phyloP scores from a whole-genome alignment of 2,329 filamentous ascomycete species.

The Cladobotryum mycophilum region DNA sequence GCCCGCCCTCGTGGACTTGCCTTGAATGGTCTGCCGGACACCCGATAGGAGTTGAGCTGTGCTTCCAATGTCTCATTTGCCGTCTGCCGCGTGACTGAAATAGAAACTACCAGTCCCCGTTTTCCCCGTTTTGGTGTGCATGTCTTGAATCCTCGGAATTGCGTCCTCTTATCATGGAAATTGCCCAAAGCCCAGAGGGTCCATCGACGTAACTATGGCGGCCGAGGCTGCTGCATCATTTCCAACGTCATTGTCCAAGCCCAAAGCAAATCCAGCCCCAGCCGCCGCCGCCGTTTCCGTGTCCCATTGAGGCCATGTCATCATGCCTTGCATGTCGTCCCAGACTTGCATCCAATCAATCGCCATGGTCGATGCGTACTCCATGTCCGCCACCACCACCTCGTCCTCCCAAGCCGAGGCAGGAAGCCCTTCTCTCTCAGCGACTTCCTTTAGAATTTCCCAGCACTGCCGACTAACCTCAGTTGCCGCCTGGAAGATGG shows the following conservation, averaged over 20 bases:
- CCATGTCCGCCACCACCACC: neutral
- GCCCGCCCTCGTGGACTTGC: too few relatives aligned
- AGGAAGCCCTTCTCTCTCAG: slow-evolving; percentile 21
- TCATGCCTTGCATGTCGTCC: slow-evolving; percentile 17
- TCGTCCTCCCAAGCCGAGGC: slow-evolving; percentile 12
- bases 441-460: slow-evolving; percentile 28
- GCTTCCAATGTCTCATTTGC: too few relatives aligned
- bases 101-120: too few relatives aligned
- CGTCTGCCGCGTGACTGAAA: too few relatives aligned
- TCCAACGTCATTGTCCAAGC: neutral
- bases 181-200: too few relatives aligned
- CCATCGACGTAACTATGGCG: too few relatives aligned
- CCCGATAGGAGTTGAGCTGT: too few relatives aligned
- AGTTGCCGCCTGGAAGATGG: slow-evolving; percentile 22
- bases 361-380: slow-evolving; percentile 10
- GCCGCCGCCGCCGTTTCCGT: slow-evolving; percentile 2
- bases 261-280: neutral
- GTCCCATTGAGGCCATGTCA: slow-evolving; percentile 15
- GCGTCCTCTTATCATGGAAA: too few relatives aligned
- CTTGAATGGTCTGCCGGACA: too few relatives aligned
- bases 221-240: too few relatives aligned
- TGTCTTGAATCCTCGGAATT: too few relatives aligned
- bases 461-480: slow-evolving; percentile 24
- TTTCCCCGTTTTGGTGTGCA: too few relatives aligned
- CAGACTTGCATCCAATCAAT: slow-evolving; percentile 23